Base-by-base conservation (phyloP, 371 early-diverging fungal genomes). In the Parasitella parasitica region DNA sequence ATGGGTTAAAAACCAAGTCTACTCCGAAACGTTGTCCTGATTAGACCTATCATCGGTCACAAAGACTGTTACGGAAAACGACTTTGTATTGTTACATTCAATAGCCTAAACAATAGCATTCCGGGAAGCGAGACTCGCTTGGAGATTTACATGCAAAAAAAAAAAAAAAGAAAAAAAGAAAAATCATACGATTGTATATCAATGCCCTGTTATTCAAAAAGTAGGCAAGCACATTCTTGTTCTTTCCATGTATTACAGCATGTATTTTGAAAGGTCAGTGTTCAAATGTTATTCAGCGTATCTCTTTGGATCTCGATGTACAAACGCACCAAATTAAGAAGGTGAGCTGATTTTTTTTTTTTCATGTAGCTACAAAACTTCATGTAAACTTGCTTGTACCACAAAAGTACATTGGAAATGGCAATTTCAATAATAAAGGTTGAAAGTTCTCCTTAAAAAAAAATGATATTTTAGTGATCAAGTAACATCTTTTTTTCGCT, bases 311-410 rank as follows among this genome's bases (percentile, higher is more conserved):
- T 15, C 39, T 39, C 18, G 39, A 39, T 39, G 39, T 16, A 8
- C 15, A 39, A 39, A 39, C 18, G 30, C 18, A 28, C 12, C n/a
- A 11, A 30, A 7, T 37, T 22, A 16, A 36, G 39, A 50, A 55
- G 35, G 43, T 53, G 53, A 55, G 50, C 30, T 62, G 54, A 54
- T 54, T 34, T 62, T 61, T 55, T 61, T 54, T 28, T 15, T 34
- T 30, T 28, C 28, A 9, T 38, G 16, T 20, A 53, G 35, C 35
- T 30, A 51, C 30, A 13, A 54, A 54, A 35, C 34, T 28, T 50
- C 32, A 5, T 51, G 52, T 32, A 32, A 13, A 12, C 18, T 16
- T 30, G 52, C 6, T 51, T 51, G 43, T 43, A 43, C 11, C 11
- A 43, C 43, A 20, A 43, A 22, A 20, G 22, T 11, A 43, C 43